phyloP scores from a whole-genome alignment of 257 asterid genomes.

The Phtheirospermum japonicum region DNA sequence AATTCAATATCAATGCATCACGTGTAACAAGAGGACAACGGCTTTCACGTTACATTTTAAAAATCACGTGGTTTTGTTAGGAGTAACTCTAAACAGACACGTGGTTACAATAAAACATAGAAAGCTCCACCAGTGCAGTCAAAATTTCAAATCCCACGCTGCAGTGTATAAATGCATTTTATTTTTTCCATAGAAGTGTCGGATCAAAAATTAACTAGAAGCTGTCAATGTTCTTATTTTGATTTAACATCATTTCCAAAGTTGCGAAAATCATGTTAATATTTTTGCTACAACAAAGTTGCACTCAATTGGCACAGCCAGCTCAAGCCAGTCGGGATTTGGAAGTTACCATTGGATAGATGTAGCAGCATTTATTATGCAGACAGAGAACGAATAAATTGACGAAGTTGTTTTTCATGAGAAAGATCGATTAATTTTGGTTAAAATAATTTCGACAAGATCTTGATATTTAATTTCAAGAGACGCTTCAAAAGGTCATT shows the following conservation, averaged over 20 bases:
- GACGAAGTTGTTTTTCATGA: conserved; percentile 1
- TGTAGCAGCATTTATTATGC: conserved; percentile 13
- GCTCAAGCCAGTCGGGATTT: background rate
- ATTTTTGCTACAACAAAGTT: background rate
- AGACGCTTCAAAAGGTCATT: background rate
- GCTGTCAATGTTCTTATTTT: background rate
- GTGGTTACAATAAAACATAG: background rate
- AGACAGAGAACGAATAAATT: conserved; percentile 13
- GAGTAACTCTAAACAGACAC: conserved; percentile 13
- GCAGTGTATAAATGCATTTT: background rate
- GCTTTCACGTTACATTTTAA: conserved; percentile 5
- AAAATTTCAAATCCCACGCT: background rate
- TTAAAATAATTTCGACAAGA: background rate
- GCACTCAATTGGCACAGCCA: conserved; percentile 8
- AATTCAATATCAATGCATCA: conserved; percentile 8
- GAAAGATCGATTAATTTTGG: background rate
- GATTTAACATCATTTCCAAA: background rate
- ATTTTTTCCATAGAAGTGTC: background rate
- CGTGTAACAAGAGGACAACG: background rate
- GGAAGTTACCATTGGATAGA: background rate
- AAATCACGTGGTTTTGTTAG: conserved; percentile 1
- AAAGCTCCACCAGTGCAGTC: background rate
- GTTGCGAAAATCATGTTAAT: background rate
- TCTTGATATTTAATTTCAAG: conserved; percentile 6
- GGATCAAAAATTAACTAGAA: background rate